These are phyloP conservation scores for Magnusiomyces tetraspermus DNA, from an alignment of 1,139 yeast genomes.

Conservation along the genomic window DNA sequence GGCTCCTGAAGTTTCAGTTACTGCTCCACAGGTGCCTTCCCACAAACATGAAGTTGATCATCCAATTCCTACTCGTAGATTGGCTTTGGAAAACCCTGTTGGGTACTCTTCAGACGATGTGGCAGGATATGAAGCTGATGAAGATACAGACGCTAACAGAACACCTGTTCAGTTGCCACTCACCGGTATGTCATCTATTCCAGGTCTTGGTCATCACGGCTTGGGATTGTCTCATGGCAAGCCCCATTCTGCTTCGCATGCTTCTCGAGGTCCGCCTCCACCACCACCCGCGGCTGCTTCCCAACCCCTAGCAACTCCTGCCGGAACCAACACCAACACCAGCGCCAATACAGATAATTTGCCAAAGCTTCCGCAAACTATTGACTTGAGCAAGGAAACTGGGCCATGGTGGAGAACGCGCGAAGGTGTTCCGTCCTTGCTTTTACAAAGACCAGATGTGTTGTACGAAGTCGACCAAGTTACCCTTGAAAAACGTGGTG, in stretches of 20 bases:
- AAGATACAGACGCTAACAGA: slow-evolving; percentile 34
- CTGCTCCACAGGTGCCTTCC: slow-evolving; percentile 5
- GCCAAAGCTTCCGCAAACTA: slow-evolving; percentile 9
- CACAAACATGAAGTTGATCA: slow-evolving; percentile 9
- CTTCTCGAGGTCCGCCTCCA: slow-evolving; percentile 20
- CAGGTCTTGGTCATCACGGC: not conserved
- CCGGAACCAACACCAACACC: slow-evolving; percentile 14
- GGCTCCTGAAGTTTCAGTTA: not conserved
- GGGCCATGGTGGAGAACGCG: slow-evolving; percentile 55
- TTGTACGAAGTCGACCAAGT: slow-evolving; percentile 60
- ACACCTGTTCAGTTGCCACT: slow-evolving; percentile 3
- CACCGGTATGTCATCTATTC: slow-evolving; percentile 18
- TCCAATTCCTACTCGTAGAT: slow-evolving; percentile 10
- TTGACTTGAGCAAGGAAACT: slow-evolving; percentile 32
- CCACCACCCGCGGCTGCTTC: slow-evolving; percentile 21
- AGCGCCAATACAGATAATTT: no score
- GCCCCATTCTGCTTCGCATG: slow-evolving; percentile 8
- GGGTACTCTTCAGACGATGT: slow-evolving; percentile 25
- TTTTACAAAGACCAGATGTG: slow-evolving; percentile 37
- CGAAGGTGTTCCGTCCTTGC: slow-evolving; percentile 49
- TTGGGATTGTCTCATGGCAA: slow-evolving; percentile 4
- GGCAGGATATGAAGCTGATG: slow-evolving; percentile 47
- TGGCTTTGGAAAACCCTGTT: slow-evolving; percentile 4
- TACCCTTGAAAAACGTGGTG: slow-evolving; percentile 48
- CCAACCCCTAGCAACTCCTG: slow-evolving; percentile 9